These are phyloP conservation scores for Trypanosoma congolense DNA, from an alignment of 208 protist genomes.

Conservation along the genomic window DNA sequence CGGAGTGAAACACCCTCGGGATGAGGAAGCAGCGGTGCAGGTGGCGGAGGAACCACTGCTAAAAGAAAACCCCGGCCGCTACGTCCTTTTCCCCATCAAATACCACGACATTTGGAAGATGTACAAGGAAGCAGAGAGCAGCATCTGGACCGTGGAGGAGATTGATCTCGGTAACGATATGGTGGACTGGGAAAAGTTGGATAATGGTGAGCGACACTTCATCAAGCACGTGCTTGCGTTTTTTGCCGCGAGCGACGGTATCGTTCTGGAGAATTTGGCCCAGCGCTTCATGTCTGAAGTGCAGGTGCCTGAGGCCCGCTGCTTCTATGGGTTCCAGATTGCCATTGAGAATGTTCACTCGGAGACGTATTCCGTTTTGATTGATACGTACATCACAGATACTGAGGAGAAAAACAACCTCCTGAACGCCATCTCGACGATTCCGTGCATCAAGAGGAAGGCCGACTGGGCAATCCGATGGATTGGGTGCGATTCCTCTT, in stretches of 20 bases:
- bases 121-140: constrained; percentile 98
- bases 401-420: constrained; percentile 88
- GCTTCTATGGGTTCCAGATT: constrained; percentile 99
- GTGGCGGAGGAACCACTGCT: constrained; percentile 88
- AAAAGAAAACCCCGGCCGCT: constrained; percentile 94
- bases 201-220: constrained; percentile 95
- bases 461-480: constrained; percentile 97
- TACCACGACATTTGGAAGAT: constrained; percentile 97
- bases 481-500: constrained; percentile 74
- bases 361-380: constrained; percentile 91
- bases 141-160: constrained; percentile 98
- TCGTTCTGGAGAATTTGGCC: constrained; percentile 98
- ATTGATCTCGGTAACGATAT: constrained; percentile 95
- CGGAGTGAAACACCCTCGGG: too few relatives aligned
- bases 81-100: constrained; percentile 98
- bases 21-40: too few relatives aligned
- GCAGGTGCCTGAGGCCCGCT: constrained; percentile 97
- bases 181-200: constrained; percentile 95
- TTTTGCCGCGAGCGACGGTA: constrained; percentile 98
- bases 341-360: constrained; percentile 99
- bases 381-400: constrained; percentile 97
- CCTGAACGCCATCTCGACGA: constrained; percentile 96
- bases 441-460: constrained; percentile 97
- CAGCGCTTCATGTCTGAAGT: constrained; percentile 96
- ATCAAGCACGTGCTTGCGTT: constrained; percentile 99